Base-by-base conservation (phyloP, 2,329 filamentous ascomycete species). In the Xylariaceae sp. region DNA sequence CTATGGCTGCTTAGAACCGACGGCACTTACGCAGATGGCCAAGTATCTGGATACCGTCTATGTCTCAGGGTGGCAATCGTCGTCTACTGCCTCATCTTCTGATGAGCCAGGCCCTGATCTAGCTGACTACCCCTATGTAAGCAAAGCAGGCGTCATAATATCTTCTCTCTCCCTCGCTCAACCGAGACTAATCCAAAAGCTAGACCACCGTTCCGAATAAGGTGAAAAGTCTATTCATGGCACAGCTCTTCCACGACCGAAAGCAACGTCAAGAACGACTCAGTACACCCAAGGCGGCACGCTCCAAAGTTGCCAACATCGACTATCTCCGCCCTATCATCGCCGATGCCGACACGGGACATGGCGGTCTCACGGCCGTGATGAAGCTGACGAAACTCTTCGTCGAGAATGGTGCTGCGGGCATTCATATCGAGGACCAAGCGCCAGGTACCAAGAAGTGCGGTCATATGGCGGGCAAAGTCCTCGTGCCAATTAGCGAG, bases 371-470 rank as follows among this genome's bases (percentile, higher is more conserved):
- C 59, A 97, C 94, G n/a, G 94, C 94, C 53, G 88, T 97, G 66
- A 97, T 99, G 94, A 99, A 97, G 81, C 84, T 99, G 65, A 97
- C 94, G 61, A 96, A 96, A 80, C 83, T 97, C 54, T 97, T 99
- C 72, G 76, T 97, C 62, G 94, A 99, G 78, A 91, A 91, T 73
- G 94, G 94, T 65, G 94, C 94, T 45, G 94, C 94, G 42, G 94
- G 94, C 63, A 96, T 99, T 68, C 94, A 99, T 75, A 96, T 99
- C 65, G 94, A 99, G 75, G 94, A 99, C 72, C 94, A 97, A 75
- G 92, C 94, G 3, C 92, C 94, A 2, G 94, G 94, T 52, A 97
- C 94, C 48, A 99, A 99, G 84, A 99, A 99, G 83, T 99, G 94
- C 72, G 94, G 94, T 60, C 94, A 97, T 76, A 97, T 97, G 94